Base-by-base conservation (phyloP, 2,329 filamentous ascomycete genomes). In the Diaporthe capsici region DNA sequence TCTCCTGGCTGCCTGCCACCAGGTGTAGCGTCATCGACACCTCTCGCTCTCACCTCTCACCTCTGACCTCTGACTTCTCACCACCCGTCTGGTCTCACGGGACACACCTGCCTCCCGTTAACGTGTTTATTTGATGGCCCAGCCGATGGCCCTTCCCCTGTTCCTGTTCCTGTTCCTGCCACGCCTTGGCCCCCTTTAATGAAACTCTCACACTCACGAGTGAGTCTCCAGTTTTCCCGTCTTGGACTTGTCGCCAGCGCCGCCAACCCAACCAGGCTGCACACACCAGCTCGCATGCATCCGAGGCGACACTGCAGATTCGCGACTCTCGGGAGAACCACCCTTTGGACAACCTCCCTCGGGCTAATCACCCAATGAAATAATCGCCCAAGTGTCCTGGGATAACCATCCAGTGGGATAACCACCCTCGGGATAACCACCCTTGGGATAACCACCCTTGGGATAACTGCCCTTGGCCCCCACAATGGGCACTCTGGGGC, bases 401-500 rank as follows among this genome's bases (percentile, higher is more conserved):
- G 13, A 55, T 10, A 55, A 20, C 13, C 53, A 55, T 49, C 25
- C 25, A 28, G 5, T 28, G 17, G 5, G 53, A 31, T 3, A 31
- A 55, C 8, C 53, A 25, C 25, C 53, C 1, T 17, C 3, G 25
- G 53, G 13, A 55, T 20, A 55, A 53, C 51, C 25, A 15, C n/a
- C 12, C 9, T 7, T 28, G n/a, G 10, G 7, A n/a, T 3, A 25
- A 53, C 17, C 12, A 28, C 22, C 49, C 9, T 25, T 55, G 25
- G 25, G 25, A 55, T 31, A 31, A 15, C 3, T 5, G 53, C 53
- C 53, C 53, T 55, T 31, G 53, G 12, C 39, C 20, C 60, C 51
- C 57, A 55, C 61, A 49, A 76, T 76, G 75, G 58, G 57, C 57
- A 58, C 51, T 61, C 37, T 53, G 68, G 73, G 72, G 47, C 44